Conservation (phyloP, 2,329 filamentous ascomycete species). For the Didymella arachidicola region DNA sequence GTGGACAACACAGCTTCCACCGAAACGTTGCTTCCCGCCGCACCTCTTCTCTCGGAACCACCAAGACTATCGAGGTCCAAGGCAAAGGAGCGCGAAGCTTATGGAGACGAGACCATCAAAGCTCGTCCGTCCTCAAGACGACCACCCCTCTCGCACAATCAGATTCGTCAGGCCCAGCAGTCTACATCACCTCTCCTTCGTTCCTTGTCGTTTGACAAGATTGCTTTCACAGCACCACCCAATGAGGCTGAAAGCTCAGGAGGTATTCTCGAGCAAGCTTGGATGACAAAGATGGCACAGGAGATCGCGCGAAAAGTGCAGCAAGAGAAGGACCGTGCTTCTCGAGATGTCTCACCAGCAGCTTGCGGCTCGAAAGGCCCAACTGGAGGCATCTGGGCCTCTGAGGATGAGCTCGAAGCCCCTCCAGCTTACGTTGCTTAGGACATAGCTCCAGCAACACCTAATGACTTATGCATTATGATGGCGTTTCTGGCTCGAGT, state of each 20-base stretch:
- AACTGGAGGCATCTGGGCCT: constrained; percentile 33
- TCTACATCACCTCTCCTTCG: constrained; percentile 48
- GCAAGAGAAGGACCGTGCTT: constrained; percentile 72
- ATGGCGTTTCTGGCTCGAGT: constrained; percentile 10
- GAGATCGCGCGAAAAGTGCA: constrained; percentile 89
- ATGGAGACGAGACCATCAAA: constrained; percentile 16
- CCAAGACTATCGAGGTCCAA: constrained; percentile 36
- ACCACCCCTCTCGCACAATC: constrained; percentile 41
- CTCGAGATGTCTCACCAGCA: constrained; percentile 18
- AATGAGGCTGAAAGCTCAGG: constrained; percentile 41
- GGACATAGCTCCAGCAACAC: constrained; percentile 11
- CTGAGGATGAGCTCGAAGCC: constrained; percentile 41
- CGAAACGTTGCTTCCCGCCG: constrained; percentile 37
- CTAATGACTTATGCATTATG: constrained; percentile 22
- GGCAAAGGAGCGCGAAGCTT: constrained; percentile 28
- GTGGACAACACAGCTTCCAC: constrained; percentile 26
- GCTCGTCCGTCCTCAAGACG: constrained; percentile 29
- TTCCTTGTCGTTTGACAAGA: constrained; percentile 35
- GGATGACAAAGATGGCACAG: constrained; percentile 91
- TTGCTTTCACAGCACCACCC: constrained; percentile 30
- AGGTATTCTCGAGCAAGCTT: constrained; percentile 78
- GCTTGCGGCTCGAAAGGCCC: constrained; percentile 18
- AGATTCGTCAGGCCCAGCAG: constrained; percentile 43
- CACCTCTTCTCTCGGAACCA: constrained; percentile 39
- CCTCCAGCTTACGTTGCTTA: constrained; percentile 48